A percentile compares a stretch with the other conserved stretches of the same genome.
These are phyloP conservation scores for Phoenix roebelenii DNA, from an alignment of 176 grass and related monocot genomes.

Conservation along the genomic window DNA sequence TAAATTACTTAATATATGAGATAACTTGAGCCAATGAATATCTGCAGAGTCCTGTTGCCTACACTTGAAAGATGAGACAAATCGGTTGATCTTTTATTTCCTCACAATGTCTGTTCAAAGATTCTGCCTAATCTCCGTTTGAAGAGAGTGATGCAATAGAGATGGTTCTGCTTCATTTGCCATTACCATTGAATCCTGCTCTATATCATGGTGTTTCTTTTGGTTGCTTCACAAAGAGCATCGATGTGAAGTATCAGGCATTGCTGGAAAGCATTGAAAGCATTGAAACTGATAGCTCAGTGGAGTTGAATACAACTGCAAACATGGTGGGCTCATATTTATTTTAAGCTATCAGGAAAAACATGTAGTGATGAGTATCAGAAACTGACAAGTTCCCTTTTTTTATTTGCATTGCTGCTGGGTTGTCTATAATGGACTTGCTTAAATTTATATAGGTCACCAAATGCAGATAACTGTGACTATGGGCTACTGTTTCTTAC, in stretches of 20 bases:
- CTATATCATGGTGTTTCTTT: slow-evolving; percentile 12
- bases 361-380: too few relatives aligned
- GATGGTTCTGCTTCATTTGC: not conserved
- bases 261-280: not conserved
- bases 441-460: too few relatives aligned
- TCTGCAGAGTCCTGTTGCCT: slow-evolving; percentile 44
- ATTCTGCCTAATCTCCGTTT: slow-evolving; percentile 6
- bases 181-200: not conserved
- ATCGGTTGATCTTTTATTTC: not conserved
- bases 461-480: too few relatives aligned
- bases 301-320: not conserved
- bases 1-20: too few relatives aligned
- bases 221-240: slow-evolving; percentile 63
- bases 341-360: too few relatives aligned
- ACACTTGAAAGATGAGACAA: slow-evolving; percentile 68
- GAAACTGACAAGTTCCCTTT: too few relatives aligned
- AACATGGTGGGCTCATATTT: too few relatives aligned
- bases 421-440: too few relatives aligned
- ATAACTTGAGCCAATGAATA: too few relatives aligned
- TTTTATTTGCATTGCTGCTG: too few relatives aligned
- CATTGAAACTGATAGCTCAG: slow-evolving; percentile 10
- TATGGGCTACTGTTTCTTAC: too few relatives aligned
- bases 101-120: not conserved
- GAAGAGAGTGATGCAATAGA: slow-evolving; percentile 16
- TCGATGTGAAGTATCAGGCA: slow-evolving; percentile 39